Base-by-base conservation (phyloP, 2,329 filamentous ascomycete genomes). In the Fusarium sp. region DNA sequence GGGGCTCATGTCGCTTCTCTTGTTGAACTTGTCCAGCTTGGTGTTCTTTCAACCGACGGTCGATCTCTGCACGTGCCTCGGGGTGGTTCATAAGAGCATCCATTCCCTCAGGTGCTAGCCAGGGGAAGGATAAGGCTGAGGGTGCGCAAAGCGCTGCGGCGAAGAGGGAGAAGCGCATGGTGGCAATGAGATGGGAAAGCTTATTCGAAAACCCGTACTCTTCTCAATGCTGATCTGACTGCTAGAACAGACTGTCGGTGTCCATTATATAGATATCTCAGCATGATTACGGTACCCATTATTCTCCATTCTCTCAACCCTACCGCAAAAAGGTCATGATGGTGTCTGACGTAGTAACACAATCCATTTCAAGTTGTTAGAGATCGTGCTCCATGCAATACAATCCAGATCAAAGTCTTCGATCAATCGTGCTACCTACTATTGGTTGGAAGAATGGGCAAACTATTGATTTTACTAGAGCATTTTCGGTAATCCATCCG, bases 71-170 rank as follows among this genome's bases (percentile, higher is more conserved):
- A 6, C 66, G 64, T 3, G 66, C 64, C 32, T 68, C 66, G 2
- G 64, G 66, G 40, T 59, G 66, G 5, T 40, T 58, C 14, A 68
- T 49, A 3, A 68, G 53, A 1, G 66, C 63, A 32, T 68, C 59
- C 43, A 68, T 44, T 40, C 66, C 64, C 16, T 55, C 53, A 0
- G 63, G 49, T 16, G 64, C 47, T 4, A 68, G 3, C 64, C 66
- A 68, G 20, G 66, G 66, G 14, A 68, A 68, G 8, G 66, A 53
- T 9, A 68, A 32, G 12, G 27, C 64, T 2, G 53, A 59, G 3
- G 64, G 63, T 8, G 59, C 53, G 20, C 53, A 63, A 16, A 68
- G 53, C 43, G 58, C 29, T 25, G 66, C 64, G 18, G 25, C 27
- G 5, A 68, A 14, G 14, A 66, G 3, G 24, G 45, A 49, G 14